Evolutionary conservation across 352 stramenopile species (phyloP), one percentile per base, ranked within the genome.

Genomic region (Peronospora belbahrii): DNA sequence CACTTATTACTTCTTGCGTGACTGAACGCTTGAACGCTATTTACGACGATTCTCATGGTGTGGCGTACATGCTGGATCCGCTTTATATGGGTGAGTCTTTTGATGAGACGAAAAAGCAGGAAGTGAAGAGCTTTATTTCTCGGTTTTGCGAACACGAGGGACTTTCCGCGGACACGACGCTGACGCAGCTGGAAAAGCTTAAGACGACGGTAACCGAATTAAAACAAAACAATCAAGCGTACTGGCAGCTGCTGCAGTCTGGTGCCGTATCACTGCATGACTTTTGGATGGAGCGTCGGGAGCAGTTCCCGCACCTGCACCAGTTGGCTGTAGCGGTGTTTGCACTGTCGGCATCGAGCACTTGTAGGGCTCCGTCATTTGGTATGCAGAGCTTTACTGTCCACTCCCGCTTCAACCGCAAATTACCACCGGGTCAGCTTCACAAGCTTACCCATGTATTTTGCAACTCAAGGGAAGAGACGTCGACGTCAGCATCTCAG

Each of bases 21-120:
- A 70, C 65, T 14, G 75, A 87, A 31, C 67, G 75, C 1, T 69
- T 87, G n/a, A 61, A 75, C 32, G 65, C 63, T 13, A 78, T 85
- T 46, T 87, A 87, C 23, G 62, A 72, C 3, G 61, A 80, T 14
- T 65, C 61, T 3, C 75, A 85, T 23, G 75, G 75, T 14, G 62
- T 87, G 23, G 72, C 72, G 5, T 82, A 76, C 47, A 47, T 78
- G 32, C 42, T 87, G 15, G 75, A 87, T 22, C 75, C 75, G 1
- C 53, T 81, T 8, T 71, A 71, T 38, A 50, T 84, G 11, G 75
- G 70, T 20, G 50, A 48, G 22, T 52, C 59, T 6, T 62, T 87
- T 58, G 72, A 84, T 51, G 56, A 64, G 3, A 42, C 32, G 32
- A 77, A 76, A 45, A 65, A 56, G 32, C 54, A 67, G 13, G 58